Conservation (phyloP, 106 monocot species). For the Agapanthus africanus region DNA sequence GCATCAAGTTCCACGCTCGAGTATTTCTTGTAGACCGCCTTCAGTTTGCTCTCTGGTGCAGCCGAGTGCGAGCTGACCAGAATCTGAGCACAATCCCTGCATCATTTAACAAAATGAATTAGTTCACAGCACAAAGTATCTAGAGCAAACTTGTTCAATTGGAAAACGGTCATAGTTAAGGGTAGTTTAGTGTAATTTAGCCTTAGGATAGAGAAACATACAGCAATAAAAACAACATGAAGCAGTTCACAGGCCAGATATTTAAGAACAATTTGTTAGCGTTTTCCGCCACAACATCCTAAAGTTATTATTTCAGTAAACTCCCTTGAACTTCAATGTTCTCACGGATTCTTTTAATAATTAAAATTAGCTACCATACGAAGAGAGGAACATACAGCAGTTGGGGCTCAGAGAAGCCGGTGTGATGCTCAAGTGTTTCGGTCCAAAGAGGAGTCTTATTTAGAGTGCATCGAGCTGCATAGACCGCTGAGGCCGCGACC, state of each 20-base stretch:
- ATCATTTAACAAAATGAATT: neutral
- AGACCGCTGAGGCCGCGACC: constrained; percentile 61
- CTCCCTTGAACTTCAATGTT: no score
- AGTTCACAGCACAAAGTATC: neutral
- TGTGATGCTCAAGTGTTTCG: constrained; percentile 45
- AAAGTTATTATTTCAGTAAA: no score
- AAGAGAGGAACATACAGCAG: constrained; percentile 28
- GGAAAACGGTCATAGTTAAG: neutral
- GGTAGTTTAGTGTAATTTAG: no score
- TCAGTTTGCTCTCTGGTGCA: constrained; percentile 39
- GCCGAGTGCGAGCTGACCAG: constrained; percentile 26
- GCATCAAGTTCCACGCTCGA: constrained; percentile 23
- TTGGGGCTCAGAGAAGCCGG: constrained; percentile 42
- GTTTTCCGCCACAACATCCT: no score
- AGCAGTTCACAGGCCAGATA: no score
- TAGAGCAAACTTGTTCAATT: neutral
- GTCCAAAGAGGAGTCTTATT: constrained; percentile 54
- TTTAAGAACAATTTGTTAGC: no score
- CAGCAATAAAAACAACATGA: no score
- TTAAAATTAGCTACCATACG: no score
- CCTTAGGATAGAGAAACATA: no score
- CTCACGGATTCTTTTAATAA: no score
- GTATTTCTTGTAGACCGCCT: constrained; percentile 52
- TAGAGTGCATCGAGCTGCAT: constrained; percentile 48
- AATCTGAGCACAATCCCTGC: constrained; percentile 36